Conservation (phyloP, 305 asterid species). For the Fraxinus paxiana region DNA sequence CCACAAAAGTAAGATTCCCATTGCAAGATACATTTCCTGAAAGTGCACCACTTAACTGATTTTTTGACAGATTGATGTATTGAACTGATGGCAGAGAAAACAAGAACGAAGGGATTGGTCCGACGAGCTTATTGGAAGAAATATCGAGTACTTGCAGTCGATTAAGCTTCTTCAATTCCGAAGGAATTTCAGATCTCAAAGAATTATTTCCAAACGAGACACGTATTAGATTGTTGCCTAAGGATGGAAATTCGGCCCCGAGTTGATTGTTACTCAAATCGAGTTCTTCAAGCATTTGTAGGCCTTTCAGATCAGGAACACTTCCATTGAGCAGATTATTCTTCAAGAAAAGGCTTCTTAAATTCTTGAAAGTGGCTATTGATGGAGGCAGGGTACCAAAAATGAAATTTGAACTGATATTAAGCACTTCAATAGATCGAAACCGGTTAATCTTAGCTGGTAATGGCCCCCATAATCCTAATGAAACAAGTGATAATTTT, state of each 20-base stretch:
- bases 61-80: slow-evolving; percentile 46
- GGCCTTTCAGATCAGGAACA: slow-evolving; percentile 59
- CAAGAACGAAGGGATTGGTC: slow-evolving; percentile 65
- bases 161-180: slow-evolving; percentile 37
- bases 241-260: slow-evolving; percentile 67
- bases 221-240: slow-evolving; percentile 41
- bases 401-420: slow-evolving; percentile 67
- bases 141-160: slow-evolving; percentile 50
- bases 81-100: slow-evolving; percentile 61
- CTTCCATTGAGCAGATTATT: slow-evolving; percentile 66
- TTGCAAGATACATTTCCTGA: slow-evolving; percentile 44
- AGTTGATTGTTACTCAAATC: slow-evolving; percentile 63
- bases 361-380: slow-evolving; percentile 43
- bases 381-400: slow-evolving; percentile 59
- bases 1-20: slow-evolving; percentile 52
- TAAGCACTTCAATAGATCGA: slow-evolving; percentile 58
- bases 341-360: slow-evolving; percentile 55
- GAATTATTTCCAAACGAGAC: slow-evolving; percentile 52
- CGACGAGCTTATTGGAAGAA: slow-evolving; percentile 67
- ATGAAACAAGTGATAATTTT: slow-evolving; percentile 59
- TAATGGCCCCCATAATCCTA: slow-evolving; percentile 83
- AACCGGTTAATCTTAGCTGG: slow-evolving; percentile 66
- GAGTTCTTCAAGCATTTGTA: slow-evolving; percentile 48
- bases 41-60: slow-evolving; percentile 75
- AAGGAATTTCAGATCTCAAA: slow-evolving; percentile 67